phyloP scores from a whole-genome alignment of 176 grass and related monocot species.

The Neostapfia colusana region DNA sequence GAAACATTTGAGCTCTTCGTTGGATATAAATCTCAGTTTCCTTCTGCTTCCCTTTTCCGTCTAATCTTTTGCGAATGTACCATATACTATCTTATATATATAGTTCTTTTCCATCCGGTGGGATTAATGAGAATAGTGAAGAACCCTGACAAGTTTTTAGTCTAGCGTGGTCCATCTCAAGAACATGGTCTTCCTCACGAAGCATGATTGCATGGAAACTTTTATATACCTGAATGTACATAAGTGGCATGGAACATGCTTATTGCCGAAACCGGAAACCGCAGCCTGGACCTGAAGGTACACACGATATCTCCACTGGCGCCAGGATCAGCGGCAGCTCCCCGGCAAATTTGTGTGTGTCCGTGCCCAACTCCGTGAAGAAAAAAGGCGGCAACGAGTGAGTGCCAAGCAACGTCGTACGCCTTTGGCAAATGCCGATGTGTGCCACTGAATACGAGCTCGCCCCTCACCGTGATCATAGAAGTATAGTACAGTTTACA shows the following conservation, averaged over 20 bases:
- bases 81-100: conserved; percentile 16
- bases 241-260: conserved; percentile 43
- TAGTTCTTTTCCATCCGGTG: conserved; percentile 12
- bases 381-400: conserved; percentile 50
- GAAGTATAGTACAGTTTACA: not conserved
- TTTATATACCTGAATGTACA: conserved; percentile 33
- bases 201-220: conserved; percentile 23
- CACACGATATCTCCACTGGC: conserved; percentile 41
- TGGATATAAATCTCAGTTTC: conserved; percentile 19
- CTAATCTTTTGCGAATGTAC: conserved; percentile 11
- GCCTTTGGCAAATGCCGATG: conserved; percentile 88
- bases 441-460: conserved; percentile 32
- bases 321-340: conserved; percentile 46
- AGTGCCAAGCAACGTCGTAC: conserved; percentile 56
- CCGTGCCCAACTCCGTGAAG: conserved; percentile 36
- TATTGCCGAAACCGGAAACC: conserved; percentile 47
- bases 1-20: conserved; percentile 34
- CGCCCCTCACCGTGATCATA: not conserved
- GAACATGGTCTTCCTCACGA: conserved; percentile 22
- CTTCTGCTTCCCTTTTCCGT: not conserved
- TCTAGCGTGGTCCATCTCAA: conserved; percentile 24
- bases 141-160: not conserved
- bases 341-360: conserved; percentile 53
- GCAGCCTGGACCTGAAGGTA: conserved; percentile 40
- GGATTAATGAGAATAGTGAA: not conserved